Conservation (phyloP, 108 stramenopile species). For the Skeletonema menzelii region DNA sequence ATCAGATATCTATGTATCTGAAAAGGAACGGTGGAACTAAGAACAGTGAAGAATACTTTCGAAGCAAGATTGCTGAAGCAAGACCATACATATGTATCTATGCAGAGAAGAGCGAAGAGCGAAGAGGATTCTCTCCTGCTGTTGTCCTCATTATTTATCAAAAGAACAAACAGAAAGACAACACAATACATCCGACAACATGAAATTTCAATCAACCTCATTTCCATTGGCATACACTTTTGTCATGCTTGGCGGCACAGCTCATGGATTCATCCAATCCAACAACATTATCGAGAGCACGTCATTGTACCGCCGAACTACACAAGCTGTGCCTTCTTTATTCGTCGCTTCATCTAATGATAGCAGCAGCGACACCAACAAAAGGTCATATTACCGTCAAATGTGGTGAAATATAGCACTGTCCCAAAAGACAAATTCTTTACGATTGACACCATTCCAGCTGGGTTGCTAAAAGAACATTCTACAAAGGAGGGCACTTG, state of each 20-base stretch:
- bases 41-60: too few species aligned
- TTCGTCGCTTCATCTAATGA: neutral
- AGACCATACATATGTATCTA: too few species aligned
- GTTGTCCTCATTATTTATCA: neutral
- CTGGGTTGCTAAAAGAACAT: conserved; percentile 50
- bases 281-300: neutral
- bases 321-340: neutral
- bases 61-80: too few species aligned
- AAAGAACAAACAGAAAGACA: neutral
- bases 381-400: conserved; percentile 31
- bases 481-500: conserved; percentile 64
- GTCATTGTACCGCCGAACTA: neutral
- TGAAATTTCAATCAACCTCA: neutral
- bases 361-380: neutral
- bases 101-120: too few species aligned
- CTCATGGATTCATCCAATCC: conserved; percentile 2
- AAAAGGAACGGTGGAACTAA: too few species aligned
- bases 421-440: conserved; percentile 41
- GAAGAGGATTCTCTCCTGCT: too few species aligned
- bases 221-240: neutral
- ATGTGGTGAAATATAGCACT: conserved; percentile 51
- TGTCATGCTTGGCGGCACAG: neutral
- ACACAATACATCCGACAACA: neutral
- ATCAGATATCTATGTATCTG: too few species aligned
- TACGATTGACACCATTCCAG: conserved; percentile 39